Evolutionary conservation across 139 green algal species (phyloP).

Genomic region (Edaphochlamys debaryana): DNA sequence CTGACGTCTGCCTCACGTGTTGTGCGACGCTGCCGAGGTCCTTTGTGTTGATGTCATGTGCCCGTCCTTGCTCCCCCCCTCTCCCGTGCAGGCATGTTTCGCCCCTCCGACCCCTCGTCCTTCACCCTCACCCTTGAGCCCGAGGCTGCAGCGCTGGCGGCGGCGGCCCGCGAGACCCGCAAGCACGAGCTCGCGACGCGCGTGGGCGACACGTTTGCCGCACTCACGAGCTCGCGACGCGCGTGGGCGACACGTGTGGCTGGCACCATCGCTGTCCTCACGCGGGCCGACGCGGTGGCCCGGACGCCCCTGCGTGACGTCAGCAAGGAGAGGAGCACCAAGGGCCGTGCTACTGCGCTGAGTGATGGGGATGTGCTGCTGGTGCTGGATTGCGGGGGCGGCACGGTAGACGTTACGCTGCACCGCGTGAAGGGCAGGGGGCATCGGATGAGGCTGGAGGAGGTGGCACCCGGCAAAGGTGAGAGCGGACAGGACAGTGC

Average conservation of each 20-base stretch:
- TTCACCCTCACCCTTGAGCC: conserved; percentile 16
- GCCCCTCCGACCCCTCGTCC: background rate
- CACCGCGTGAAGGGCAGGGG: background rate
- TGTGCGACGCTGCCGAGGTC: too few relatives aligned
- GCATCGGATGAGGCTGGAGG: background rate
- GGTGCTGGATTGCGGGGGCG: conserved; percentile 41
- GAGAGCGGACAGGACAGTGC: background rate
- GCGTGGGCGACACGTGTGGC: background rate
- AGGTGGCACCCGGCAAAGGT: conserved; percentile 16
- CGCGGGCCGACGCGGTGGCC: too few relatives aligned
- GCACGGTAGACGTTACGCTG: conserved; percentile 35
- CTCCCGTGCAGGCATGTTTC: background rate
- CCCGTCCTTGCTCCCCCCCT: too few relatives aligned
- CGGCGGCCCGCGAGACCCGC: too few relatives aligned
- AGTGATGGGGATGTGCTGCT: conserved; percentile 24
- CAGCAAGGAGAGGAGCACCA: background rate
- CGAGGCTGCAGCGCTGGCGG: conserved; percentile 25
- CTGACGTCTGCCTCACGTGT: too few relatives aligned
- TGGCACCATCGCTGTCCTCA: too few relatives aligned
- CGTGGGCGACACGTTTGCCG: background rate
- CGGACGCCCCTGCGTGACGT: background rate
- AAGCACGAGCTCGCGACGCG: background rate
- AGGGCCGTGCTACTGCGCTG: background rate
- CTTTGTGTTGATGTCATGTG: too few relatives aligned
- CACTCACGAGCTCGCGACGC: too few relatives aligned